Evolutionary conservation across 140 eudicot genomes (phyloP), one percentile per base, ranked within the genome.

Genomic region (Ambrosia hybrid): DNA sequence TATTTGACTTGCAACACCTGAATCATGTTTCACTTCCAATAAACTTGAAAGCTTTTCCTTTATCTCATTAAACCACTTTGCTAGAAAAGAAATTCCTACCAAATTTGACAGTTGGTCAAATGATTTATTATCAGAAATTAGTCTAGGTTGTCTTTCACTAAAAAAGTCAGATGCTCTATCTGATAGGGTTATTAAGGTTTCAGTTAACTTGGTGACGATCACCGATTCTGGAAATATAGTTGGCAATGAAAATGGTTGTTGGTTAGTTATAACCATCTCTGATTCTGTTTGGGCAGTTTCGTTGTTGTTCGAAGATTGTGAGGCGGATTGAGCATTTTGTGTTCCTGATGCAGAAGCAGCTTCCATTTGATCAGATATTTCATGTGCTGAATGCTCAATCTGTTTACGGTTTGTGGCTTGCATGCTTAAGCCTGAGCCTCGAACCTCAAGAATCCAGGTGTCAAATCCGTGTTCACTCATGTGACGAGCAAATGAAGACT

Each of bases 391-490:
- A 48, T 86, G 78, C 68, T 91, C 97, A 58, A 88, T 74, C n/a
- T 78, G 83, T 75, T 82, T 76, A 9, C 62, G 49, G 51, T 81
- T 79, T 51, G 87, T 68, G 10, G 65, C 92, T 16, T 82, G 85
- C 75, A 69, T 78, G 81, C 97, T 93, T 86, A 93, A 82, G 21
- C 98, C 97, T 41, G 97, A 91, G 69, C 97, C 98, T 75, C 98
- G 85, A 80, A 93, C 94, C 84, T 93, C 98, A 6, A 93, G 93
- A 79, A 93, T 82, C 98, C 97, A 93, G 10, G 97, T 90, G 79
- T 93, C 98, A 80, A 84, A 93, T 77, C 98, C 98, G 84, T 93
- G 88, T 65, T 86, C 88, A 72, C 88, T 85, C 97, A 93, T 93
- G 83, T 87, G 82, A 39, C 97, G 97, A 62, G 98, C 98, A 83